These are phyloP conservation scores for Amanita rimosa DNA, from an alignment of 768 basidiomycete species.

Conservation along the genomic window DNA sequence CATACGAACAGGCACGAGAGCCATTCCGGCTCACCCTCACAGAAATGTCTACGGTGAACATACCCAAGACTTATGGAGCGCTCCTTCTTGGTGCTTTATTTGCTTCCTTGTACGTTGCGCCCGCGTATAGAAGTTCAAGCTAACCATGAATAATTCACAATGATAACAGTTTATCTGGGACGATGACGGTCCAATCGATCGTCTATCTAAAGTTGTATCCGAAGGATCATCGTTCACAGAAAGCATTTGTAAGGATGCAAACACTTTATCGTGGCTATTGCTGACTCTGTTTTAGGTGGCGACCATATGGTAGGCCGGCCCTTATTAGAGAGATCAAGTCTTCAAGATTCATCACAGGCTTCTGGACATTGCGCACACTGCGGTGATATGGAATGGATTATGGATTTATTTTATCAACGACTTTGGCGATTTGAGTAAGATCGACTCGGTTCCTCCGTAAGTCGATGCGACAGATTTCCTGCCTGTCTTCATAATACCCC, in stretches of 20 bases:
- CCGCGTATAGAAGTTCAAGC: not conserved
- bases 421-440: conserved; percentile 10
- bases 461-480: conserved; percentile 2
- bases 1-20: not conserved
- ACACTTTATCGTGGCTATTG: not conserved
- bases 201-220: conserved; percentile 12
- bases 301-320: not conserved
- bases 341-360: conserved; percentile 8
- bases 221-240: conserved; percentile 2
- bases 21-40: too few relatives aligned
- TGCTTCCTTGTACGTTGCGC: conserved; percentile 19
- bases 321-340: not conserved
- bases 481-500: not conserved
- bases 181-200: conserved; percentile 17
- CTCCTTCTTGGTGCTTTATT: conserved; percentile 26
- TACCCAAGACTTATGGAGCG: conserved; percentile 25
- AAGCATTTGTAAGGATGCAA: conserved; percentile 8
- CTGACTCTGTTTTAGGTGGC: not conserved
- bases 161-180: conserved; percentile 18
- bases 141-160: not conserved
- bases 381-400: conserved; percentile 14
- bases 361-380: conserved; percentile 16
- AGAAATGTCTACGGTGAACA: conserved; percentile 8
- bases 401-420: conserved; percentile 16
- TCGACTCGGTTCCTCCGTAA: conserved; percentile 15